phyloP scores from a whole-genome alignment of 2,329 filamentous ascomycete species.

The Lecanicillium sp. region DNA sequence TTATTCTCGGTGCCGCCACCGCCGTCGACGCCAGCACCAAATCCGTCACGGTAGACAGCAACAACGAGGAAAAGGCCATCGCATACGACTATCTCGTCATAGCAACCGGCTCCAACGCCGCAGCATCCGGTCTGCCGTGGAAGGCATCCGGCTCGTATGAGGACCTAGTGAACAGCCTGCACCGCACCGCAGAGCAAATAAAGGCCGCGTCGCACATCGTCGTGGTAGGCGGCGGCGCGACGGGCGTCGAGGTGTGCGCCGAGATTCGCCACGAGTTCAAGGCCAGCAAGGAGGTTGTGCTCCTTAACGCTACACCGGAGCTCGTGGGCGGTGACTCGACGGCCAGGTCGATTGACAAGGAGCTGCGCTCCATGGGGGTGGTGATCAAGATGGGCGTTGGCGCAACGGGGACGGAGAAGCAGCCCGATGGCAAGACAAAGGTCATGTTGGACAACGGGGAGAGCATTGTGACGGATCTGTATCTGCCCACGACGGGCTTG shows the following conservation, averaged over 20 bases:
- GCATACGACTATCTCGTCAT: conserved; percentile 51
- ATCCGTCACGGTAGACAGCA: conserved; percentile 25
- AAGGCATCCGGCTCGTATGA: conserved; percentile 42
- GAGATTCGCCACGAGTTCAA: conserved; percentile 45
- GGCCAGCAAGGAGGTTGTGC: conserved; percentile 39
- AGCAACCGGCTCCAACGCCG: conserved; percentile 43
- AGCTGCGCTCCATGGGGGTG: conserved; percentile 48
- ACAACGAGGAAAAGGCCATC: conserved; percentile 22
- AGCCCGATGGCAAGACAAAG: conserved; percentile 37
- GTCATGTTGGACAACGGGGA: conserved; percentile 38
- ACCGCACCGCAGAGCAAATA: conserved; percentile 31
- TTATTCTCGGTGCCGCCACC: conserved; percentile 42
- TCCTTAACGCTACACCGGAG: conserved; percentile 33
- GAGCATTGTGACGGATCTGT: conserved; percentile 44
- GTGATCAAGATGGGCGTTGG: conserved; percentile 34
- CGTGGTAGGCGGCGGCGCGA: conserved; percentile 48
- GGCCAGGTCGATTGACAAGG: conserved; percentile 32
- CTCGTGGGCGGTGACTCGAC: conserved; percentile 37
- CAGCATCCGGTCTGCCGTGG: conserved; percentile 38
- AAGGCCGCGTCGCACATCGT: conserved; percentile 41
- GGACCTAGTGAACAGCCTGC: conserved; percentile 32
- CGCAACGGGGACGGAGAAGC: conserved; percentile 26
- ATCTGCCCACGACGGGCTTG: conserved; percentile 48
- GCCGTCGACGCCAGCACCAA: conserved; percentile 29
- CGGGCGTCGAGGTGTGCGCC: conserved; percentile 47